Percentiles rank a stretch among this genome's conserved stretches.
These are phyloP conservation scores for Aspergillus cavernicola DNA, from an alignment of 495 filamentous ascomycete species.

Conservation along the genomic window DNA sequence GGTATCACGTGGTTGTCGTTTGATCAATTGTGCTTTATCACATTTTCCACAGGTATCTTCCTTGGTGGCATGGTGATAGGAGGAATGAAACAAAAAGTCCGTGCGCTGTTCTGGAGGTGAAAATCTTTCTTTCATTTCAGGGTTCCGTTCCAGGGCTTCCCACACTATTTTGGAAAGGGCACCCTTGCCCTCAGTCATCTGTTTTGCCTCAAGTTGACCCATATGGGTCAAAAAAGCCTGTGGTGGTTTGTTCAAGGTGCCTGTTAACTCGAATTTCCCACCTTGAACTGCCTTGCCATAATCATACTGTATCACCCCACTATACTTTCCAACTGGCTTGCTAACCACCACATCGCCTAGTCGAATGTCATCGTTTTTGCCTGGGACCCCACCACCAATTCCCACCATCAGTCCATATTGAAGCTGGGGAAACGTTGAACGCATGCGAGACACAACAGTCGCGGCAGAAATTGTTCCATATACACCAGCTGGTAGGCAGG, in stretches of 20 bases:
- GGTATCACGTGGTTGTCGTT: slow-evolving; percentile 6
- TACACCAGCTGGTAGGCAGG: slow-evolving; percentile 21
- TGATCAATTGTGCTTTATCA: neutral
- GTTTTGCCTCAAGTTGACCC: slow-evolving; percentile 15
- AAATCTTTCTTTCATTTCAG: slow-evolving; percentile 20
- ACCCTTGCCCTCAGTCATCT: slow-evolving; percentile 6
- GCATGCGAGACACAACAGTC: slow-evolving; percentile 20
- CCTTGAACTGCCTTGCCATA: slow-evolving; percentile 29
- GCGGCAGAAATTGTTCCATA: slow-evolving; percentile 28
- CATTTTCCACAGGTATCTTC: slow-evolving; percentile 20
- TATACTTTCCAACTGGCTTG: slow-evolving; percentile 12
- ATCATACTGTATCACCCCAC: slow-evolving; percentile 34
- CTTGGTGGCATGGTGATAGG: slow-evolving; percentile 21
- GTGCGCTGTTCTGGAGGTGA: neutral
- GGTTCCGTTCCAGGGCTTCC: slow-evolving; percentile 13
- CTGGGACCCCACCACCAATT: slow-evolving; percentile 33
- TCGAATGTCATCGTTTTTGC: slow-evolving; percentile 21
- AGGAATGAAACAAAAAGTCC: slow-evolving; percentile 28
- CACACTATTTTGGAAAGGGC: slow-evolving; percentile 17
- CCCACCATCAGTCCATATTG: slow-evolving; percentile 29
- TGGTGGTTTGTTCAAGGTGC: slow-evolving; percentile 17
- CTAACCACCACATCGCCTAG: slow-evolving; percentile 37
- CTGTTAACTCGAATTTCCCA: neutral
- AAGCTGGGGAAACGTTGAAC: slow-evolving; percentile 19
- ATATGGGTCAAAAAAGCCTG: slow-evolving; percentile 25